phyloP scores from a whole-genome alignment of 352 stramenopile genomes.

The Globisporangium recalcitrans region DNA sequence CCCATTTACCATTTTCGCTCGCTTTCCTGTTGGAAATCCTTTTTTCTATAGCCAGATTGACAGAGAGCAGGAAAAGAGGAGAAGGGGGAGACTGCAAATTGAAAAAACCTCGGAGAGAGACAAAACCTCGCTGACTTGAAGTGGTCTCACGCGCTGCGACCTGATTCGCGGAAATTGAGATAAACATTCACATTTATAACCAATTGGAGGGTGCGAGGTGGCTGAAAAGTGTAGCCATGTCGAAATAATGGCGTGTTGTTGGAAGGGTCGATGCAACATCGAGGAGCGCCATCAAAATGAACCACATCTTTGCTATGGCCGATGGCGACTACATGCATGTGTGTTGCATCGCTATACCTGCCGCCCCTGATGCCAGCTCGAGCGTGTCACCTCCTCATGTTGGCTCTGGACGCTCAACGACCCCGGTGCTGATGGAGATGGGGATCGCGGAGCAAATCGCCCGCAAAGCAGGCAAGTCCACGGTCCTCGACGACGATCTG shows the following conservation, averaged over 20 bases:
- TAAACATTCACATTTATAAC: not conserved
- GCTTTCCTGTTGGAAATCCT: slow-evolving; percentile 2
- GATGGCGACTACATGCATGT: no score
- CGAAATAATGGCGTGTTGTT: not conserved
- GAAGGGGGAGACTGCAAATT: no score
- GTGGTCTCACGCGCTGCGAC: not conserved
- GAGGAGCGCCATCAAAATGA: no score
- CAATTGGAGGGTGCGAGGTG: not conserved
- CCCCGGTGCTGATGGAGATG: slow-evolving; percentile 39
- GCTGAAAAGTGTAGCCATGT: not conserved
- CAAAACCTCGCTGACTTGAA: not conserved
- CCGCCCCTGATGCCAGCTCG: no score
- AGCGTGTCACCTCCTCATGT: slow-evolving; percentile 17
- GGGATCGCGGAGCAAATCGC: slow-evolving; percentile 68
- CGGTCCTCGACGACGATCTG: slow-evolving; percentile 46
- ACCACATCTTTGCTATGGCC: no score
- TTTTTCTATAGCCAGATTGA: slow-evolving; percentile 6
- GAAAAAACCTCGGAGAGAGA: not conserved
- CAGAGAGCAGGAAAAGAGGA: not conserved
- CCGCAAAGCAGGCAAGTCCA: slow-evolving; percentile 56
- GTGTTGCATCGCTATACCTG: no score
- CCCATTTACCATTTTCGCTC: slow-evolving; percentile 6
- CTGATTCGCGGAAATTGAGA: not conserved
- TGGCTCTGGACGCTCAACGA: slow-evolving; percentile 23
- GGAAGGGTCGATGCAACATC: no score